Base-by-base conservation (phyloP, 352 stramenopile genomes). In the Phytophthora litchii region DNA sequence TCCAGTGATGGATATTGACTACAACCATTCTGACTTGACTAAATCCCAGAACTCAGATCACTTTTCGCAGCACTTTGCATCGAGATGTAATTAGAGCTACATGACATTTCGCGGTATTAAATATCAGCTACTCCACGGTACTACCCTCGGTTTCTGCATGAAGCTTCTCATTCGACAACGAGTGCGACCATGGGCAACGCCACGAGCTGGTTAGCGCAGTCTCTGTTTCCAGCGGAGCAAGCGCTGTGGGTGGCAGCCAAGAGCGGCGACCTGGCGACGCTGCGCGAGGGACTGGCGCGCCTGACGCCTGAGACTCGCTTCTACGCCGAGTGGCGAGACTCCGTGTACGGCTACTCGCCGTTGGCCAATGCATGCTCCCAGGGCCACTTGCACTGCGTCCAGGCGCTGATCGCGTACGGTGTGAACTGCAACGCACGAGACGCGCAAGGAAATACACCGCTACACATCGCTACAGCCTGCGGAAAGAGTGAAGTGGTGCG, bases 161-260 rank as follows among this genome's bases (percentile, higher is more conserved):
- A 50, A 59, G 27, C 17, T 27, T 31, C 34, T 46, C 32, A 54
- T 53, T 70, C 17, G 31, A 20, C 27, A 53, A 46, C 47, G 54
- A 16, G 49, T 14, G 17, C 16, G 31, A 59, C 17, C 19, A 93
- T 93, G 84, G 84, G 84, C 23, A 92, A 92, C 59, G 63, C 80
- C 16, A 77, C 82, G 59, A 89, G 78, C 54, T 94, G 84, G 84
- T 40, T 92, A 37, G 48, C 84, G 54, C 80, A 90, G 73, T 76
- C 69, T 29, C 66, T 94, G 35, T 91, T 76, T 25, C 84, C 83
- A 1, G 70, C 81, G 50, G 84, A 93, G 69, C 84, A 95, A 57
- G 68, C 78, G 42, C 51, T 92, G 25, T 95, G 85, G 83, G 54
- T 90, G 11, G 81, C 78, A 10, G 84, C 84, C 54, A 92, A 91